These are phyloP conservation scores for Geoglossum cookeanum DNA, from an alignment of 2,329 filamentous ascomycete species.

Conservation along the genomic window DNA sequence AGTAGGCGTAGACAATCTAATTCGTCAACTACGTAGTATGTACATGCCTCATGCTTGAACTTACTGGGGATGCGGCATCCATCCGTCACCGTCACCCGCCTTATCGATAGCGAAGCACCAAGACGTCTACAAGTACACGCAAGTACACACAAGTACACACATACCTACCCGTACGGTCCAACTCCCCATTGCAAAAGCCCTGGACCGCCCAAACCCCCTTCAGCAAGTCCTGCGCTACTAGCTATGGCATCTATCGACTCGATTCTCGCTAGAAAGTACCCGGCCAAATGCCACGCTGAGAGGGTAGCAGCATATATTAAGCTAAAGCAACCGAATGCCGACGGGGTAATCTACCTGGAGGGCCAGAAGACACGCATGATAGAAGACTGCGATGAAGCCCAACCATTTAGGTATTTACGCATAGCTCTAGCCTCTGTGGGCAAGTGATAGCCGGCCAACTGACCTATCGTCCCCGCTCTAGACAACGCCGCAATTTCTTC, in stretches of 20 bases:
- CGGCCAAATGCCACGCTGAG: slow-evolving; percentile 70
- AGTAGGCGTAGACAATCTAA: not conserved
- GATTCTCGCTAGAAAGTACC: slow-evolving; percentile 41
- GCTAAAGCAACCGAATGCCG: slow-evolving; percentile 39
- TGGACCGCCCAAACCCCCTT: not conserved
- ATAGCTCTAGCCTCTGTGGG: not conserved
- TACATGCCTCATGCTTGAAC: not conserved
- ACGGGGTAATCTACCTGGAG: slow-evolving; percentile 73
- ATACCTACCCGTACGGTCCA: too few relatives aligned
- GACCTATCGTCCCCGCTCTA: slow-evolving; percentile 17
- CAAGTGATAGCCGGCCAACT: not conserved
- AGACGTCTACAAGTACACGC: too few relatives aligned
- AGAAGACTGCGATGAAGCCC: slow-evolving; percentile 75
- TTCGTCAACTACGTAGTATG: not conserved
- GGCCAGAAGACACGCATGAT: slow-evolving; percentile 61
- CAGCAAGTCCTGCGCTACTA: not conserved
- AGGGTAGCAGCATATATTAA: slow-evolving; percentile 66
- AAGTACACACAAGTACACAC: too few relatives aligned
- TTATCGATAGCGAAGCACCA: not conserved
- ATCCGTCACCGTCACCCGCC: not conserved
- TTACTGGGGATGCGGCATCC: not conserved
- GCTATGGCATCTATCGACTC: slow-evolving; percentile 6
- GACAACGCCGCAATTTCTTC: slow-evolving; percentile 84
- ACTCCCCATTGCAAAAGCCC: not conserved
- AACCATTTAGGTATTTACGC: slow-evolving; percentile 49